Percentiles rank a stretch among this genome's conserved stretches.
Conservation (phyloP, 176 grass and related monocot genomes). For the Oropetium thomaeum region DNA sequence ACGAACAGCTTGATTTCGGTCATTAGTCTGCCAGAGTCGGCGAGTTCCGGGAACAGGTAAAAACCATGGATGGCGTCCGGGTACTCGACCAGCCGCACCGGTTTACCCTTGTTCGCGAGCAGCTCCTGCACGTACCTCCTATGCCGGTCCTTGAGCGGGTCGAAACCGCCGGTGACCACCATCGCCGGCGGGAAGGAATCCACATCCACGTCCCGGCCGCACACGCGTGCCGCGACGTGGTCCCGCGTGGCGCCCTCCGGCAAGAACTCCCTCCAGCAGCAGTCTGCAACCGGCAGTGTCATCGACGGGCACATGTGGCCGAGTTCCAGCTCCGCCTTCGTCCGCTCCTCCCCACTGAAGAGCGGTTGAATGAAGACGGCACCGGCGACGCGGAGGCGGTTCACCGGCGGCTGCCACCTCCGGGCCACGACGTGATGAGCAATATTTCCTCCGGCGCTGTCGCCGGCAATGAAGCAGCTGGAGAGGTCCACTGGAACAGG, state of each 20-base stretch:
- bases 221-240: constrained; percentile 31
- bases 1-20: constrained; percentile 5
- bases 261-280: constrained; percentile 44
- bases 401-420: constrained; percentile 23
- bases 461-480: constrained; percentile 65
- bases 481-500: background rate
- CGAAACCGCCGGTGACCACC: constrained; percentile 29
- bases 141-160: constrained; percentile 50
- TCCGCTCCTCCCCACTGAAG: constrained; percentile 50
- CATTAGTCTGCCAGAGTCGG: constrained; percentile 4
- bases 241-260: constrained; percentile 37
- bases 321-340: constrained; percentile 24
- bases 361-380: constrained; percentile 33
- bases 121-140: constrained; percentile 21
- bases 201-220: background rate
- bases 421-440: constrained; percentile 72
- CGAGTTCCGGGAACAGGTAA: constrained; percentile 30
- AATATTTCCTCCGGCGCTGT: constrained; percentile 93
- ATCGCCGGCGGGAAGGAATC: constrained; percentile 35
- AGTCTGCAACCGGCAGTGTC: background rate
- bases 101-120: constrained; percentile 1
- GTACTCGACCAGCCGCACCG: constrained; percentile 31
- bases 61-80: constrained; percentile 37
- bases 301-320: constrained; percentile 14
- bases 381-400: constrained; percentile 29